Base-by-base conservation (phyloP, 2,329 filamentous ascomycete genomes). In the Aspergillus calidoustus region DNA sequence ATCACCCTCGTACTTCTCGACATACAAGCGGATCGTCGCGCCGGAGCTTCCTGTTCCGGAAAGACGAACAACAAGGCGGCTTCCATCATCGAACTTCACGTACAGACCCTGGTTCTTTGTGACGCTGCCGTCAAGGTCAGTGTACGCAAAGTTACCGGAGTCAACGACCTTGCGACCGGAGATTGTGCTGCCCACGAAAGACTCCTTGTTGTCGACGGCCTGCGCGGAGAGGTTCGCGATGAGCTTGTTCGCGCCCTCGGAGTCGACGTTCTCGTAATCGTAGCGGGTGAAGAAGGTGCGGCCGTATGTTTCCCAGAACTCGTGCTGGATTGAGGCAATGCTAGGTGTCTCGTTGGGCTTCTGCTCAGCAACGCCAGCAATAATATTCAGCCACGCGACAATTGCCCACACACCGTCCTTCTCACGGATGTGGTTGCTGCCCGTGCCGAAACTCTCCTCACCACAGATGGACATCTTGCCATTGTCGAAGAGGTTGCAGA, bases 271-370 rank as follows among this genome's bases (percentile, higher is more conserved):
- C 82, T 99, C 95, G 81, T 97, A 99, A 81, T 99, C 95, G 81
- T 98, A 98, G 66, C 95, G 92, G 48, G 95, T 99, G 86, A 99
- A 99, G 85, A 98, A 99, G 34, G 93, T 97, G 62, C 95, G 93
- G 73, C 95, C 95, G 78, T 99, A 99, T 60, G 88, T 91, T 73
- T 87, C 86, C 95, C 95, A 99, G 87, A 99, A 98, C 76, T 97
- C 92, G 72, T 92, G 88, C 82, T 99, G 95, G 77, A 99, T 97
- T 79, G 93, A 90, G 74, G 91, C 91, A 80, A 99, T 98, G 81
- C 91, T 96, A 54, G 94, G 93, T 3, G 90, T 92, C 69, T 91
- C 89, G 62, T 84, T 88, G 22, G 91, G 87, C 73, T 90, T 90
- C 77, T 92, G 86, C 76, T 95, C 89, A 67, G 93, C 93, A 52